These are phyloP conservation scores for Apodospora peruviana DNA, from an alignment of 495 filamentous ascomycete species.

Conservation along the genomic window DNA sequence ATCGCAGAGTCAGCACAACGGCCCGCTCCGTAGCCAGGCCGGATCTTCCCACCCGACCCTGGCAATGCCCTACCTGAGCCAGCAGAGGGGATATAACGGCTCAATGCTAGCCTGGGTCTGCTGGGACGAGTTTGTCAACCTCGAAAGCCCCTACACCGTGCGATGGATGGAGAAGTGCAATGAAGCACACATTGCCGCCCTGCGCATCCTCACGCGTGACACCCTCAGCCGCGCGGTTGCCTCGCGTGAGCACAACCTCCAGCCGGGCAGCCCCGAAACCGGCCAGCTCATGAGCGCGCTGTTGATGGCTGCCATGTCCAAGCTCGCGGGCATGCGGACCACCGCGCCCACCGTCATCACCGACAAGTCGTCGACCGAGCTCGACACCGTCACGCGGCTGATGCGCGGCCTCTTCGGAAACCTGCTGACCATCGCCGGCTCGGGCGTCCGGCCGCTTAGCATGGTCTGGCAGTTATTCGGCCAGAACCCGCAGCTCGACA, in stretches of 20 bases:
- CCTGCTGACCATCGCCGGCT: neutral
- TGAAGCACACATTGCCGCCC: neutral
- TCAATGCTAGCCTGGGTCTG: neutral
- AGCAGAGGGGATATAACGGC: neutral
- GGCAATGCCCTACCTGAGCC: neutral
- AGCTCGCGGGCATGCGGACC: neutral
- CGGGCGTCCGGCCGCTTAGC: neutral
- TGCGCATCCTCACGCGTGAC: neutral
- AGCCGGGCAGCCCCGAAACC: neutral
- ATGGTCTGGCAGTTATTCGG: neutral
- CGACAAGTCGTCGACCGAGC: neutral
- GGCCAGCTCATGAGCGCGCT: neutral
- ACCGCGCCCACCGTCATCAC: neutral
- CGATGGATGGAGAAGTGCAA: neutral
- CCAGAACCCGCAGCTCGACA: neutral
- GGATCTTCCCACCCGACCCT: neutral
- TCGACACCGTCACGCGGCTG: neutral
- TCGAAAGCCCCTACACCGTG: neutral
- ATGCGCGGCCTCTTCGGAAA: neutral
- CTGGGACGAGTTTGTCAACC: neutral
- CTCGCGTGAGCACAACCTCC: neutral
- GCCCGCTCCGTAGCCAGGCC: neutral
- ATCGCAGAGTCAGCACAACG: neutral
- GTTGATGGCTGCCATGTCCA: neutral
- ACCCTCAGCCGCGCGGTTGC: neutral